Base-by-base conservation (phyloP, 2,329 filamentous ascomycete genomes). In the Arthrobotrys pseudoclavata region DNA sequence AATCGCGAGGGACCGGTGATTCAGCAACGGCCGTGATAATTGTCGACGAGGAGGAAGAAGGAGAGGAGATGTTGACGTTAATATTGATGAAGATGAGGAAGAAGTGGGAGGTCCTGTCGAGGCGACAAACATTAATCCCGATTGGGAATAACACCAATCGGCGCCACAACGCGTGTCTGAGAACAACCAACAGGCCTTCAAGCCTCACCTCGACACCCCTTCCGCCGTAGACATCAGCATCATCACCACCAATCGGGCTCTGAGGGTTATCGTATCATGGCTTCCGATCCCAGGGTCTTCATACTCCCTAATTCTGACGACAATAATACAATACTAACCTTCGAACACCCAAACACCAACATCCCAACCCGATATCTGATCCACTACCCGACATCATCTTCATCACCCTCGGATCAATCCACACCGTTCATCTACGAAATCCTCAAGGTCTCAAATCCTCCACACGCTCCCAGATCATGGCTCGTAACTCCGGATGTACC, bases 401-500 rank as follows among this genome's bases (percentile, higher is more conserved):
- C 63, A 47, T 22, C 15, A 52, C 10, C 22, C 13, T 4, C 47
- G n/a, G n/a, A n/a, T n/a, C n/a, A n/a, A 24, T 53, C 62, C 9
- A 20, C 29, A 47, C 67, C 74, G 7, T 77, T 77, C 69, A 86
- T 91, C 76, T 90, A 89, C 84, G 90, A 92, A 81, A 90, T 91
- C 82, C 91, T 86, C 40, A 87, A 84, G 80, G 85, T 91, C 78
- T 83, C 86, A 1, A 85, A 86, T 0, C 87, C 88, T 9, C 87
- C 86, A 67, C 84, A 85, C 3, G 85, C 84, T 0, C 89, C 89
- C 1, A 85, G 87, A 66, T 91, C 89, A 81, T 91, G 89, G 89
- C 83, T 92, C 31, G 84, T 91, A 3, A 63, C 79, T 20, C 74
- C 75, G 29, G 74, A 77, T 18, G 3, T 66, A 5, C 67, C 74